Evolutionary conservation across 768 basidiomycete genomes (phyloP), one percentile per base, ranked within the genome.

Genomic region (Rossbeevera mucosa): DNA sequence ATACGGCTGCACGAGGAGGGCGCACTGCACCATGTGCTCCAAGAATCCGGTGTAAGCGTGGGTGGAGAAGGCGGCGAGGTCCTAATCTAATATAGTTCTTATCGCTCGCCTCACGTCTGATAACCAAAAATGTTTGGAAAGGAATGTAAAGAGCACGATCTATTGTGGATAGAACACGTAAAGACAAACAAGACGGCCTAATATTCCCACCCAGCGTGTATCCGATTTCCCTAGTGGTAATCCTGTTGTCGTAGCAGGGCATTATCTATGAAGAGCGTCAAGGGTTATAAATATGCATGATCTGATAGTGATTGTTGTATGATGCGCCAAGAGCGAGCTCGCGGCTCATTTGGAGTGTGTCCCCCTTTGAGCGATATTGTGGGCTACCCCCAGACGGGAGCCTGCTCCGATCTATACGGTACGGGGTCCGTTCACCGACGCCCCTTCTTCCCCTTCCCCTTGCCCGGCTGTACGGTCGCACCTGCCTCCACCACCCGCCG

Each of bases 401-500:
- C 41, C 14, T 38, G 48, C 31, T 26, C 36, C 38, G 20, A 25
- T 46, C 53, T 53, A 26, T 36, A 48, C 40, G 53, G 31, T 44
- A 24, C 31, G 40, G 13, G 30, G 50, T 36, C 49, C 48, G 5
- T 8, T 38, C 18, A 25, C 44, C 44, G 45, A 50, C 57, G 4
- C 54, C 53, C 55, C 75, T 79, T 55, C 73, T 73, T 79, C 53
- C 74, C 73, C 62, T 81, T 82, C 69, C 73, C 79, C 73, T 77
- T 83, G 30, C 69, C 71, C 42, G 78, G 76, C 56, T 77, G 74
- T 47, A 82, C 67, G 48, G 77, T 73, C 11, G 79, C 83, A 47
- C 88, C 88, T 0, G 85, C 79, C n/a, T 71, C 67, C 11, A 69
- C 63, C 40, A 85, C 69, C 54, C 79, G 70, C 36, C 67, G 70